Evolutionary conservation across 495 filamentous ascomycete genomes (phyloP).

Genomic region (Lophium mytilinum): DNA sequence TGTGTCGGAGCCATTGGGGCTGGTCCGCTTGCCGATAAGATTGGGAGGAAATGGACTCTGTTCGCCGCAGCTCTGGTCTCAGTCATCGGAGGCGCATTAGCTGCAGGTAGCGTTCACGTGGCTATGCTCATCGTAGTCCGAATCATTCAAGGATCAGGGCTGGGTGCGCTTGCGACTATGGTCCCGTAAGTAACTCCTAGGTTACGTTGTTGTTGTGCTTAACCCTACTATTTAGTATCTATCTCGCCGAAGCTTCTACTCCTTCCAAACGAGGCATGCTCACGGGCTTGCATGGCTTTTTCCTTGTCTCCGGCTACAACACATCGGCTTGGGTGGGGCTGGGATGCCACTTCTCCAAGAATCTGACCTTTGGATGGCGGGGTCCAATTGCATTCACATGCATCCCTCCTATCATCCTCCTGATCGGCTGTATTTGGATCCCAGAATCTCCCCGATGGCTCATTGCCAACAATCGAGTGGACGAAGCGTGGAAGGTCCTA

Average conservation of each 20-base stretch:
- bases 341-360: constrained; percentile 49
- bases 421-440: constrained; percentile 48
- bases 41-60: constrained; percentile 19
- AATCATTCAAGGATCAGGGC: constrained; percentile 33
- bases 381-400: constrained; percentile 51
- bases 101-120: constrained; percentile 25
- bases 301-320: constrained; percentile 43
- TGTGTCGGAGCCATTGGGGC: constrained; percentile 18
- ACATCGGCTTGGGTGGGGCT: constrained; percentile 64
- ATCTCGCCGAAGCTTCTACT: constrained; percentile 38
- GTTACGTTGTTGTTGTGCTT: too few relatives aligned
- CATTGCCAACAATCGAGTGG: constrained; percentile 40
- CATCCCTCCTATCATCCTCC: constrained; percentile 46
- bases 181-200: constrained; percentile 16
- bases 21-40: constrained; percentile 21
- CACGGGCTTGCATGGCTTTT: constrained; percentile 43
- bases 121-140: constrained; percentile 34
- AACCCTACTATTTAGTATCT: constrained; percentile 16
- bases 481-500: constrained; percentile 44
- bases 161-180: constrained; percentile 34
- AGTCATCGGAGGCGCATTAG: constrained; percentile 25
- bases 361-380: constrained; percentile 46
- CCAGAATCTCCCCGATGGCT: constrained; percentile 61
- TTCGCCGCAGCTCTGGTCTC: constrained; percentile 12
- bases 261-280: constrained; percentile 37